Evolutionary conservation across 2,329 filamentous ascomycete genomes (phyloP), one percentile per base, ranked within the genome.

Genomic region (Rugonectria rugulosa): DNA sequence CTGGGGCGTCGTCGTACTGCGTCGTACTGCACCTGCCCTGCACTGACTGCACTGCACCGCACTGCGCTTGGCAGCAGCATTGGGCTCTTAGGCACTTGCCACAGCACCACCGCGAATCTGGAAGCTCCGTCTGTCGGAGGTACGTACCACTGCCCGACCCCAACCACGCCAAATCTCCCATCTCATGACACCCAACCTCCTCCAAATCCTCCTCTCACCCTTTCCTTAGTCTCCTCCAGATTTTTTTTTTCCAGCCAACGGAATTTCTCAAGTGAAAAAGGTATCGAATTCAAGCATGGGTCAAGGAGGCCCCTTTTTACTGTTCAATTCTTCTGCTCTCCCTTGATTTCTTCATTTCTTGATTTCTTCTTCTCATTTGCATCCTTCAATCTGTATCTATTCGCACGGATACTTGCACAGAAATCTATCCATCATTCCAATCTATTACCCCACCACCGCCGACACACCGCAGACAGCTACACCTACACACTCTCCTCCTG

Each of bases 91-190:
- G n/a, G n/a, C n/a, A n/a, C n/a, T n/a, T n/a, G n/a, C n/a, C n/a
- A n/a, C 20, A 32, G 29, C 44, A 31, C 44, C 32, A 37, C 44
- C 44, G 26, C 40, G n/a, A n/a, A n/a, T n/a, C n/a, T n/a, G n/a
- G n/a, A n/a, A n/a, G n/a, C n/a, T n/a, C n/a, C n/a, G n/a, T n/a
- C n/a, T n/a, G n/a, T n/a, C n/a, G n/a, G n/a, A n/a, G n/a, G n/a
- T n/a, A n/a, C n/a, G n/a, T n/a, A n/a, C n/a, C n/a, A n/a, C n/a
- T n/a, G n/a, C n/a, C n/a, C n/a, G 49, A 32, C 31, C 32, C 51
- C 51, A 54, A 48, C 51, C 51, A 48, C 51, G 38, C 31, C 45
- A 38, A 38, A 12, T 37, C 38, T 47, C 44, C 32, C 37, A n/a
- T n/a, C n/a, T n/a, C n/a, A 23, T 43, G 17, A 12, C 7, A 8